Base-by-base conservation (phyloP, 1,284 basidiomycete genomes). In the Cryptococcus deneoformans region DNA sequence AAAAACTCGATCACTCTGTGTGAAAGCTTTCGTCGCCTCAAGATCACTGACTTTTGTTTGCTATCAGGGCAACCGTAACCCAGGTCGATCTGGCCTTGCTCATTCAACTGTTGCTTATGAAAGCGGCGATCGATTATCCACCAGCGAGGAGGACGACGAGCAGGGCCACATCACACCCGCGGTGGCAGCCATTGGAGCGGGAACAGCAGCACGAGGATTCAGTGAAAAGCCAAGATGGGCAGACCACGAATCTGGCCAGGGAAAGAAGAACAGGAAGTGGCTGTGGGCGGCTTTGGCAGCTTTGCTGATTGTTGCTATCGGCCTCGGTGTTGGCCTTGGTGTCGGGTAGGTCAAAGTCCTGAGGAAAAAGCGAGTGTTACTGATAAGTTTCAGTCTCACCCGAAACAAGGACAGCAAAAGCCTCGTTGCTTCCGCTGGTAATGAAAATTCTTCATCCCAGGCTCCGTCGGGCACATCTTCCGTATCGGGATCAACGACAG, bases 261-360 rank as follows among this genome's bases (percentile, higher is more conserved):
- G 60, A 46, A 62, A 61, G 55, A 71, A 70, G 58, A 70, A 60
- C 34, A 67, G 72, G 56, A 71, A 67, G 52, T 56, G 64, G 59
- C 49, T 77, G 5, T 70, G 75, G 65, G 63, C 70, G 48, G 72
- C 61, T 16, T 52, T 73, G 11, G 62, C 66, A 16, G 57, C 61
- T 2, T 57, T 65, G 14, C 61, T 69, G 36, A 40, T 76, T 34
- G 42, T 73, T 16, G 52, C 77, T 46, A 70, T 68, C 40, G 64
- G 76, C 50, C 60, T 73, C 7, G 78, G 66, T 42, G 71, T 79
- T 38, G 77, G 76, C 50, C 69, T 79, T 10, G 74, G 75, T 42
- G 65, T 77, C 37, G 76, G 71, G 72, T 70, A 34, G 59, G 70
- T 66, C 10, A 38, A n/a, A n/a, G n/a, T 16, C 4, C 9, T 35